phyloP scores from a whole-genome alignment of 2,329 filamentous ascomycete species.

The Sphaerulina vaccinii region DNA sequence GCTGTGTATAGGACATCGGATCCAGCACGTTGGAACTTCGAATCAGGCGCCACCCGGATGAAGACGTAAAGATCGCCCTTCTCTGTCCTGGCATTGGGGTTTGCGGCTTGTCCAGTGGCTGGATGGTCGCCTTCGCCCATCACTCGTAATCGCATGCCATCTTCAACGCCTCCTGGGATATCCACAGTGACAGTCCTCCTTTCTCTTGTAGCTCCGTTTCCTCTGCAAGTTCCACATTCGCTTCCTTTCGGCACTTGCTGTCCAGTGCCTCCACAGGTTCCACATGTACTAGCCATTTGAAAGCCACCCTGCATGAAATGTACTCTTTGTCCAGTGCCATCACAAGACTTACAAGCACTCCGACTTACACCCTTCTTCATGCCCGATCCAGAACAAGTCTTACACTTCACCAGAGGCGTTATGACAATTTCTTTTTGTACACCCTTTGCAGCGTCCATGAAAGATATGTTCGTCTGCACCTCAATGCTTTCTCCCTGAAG shows the following conservation, averaged over 20 bases:
- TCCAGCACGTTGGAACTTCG: slow-evolving; percentile 82
- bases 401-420: slow-evolving; percentile 76
- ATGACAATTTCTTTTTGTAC: slow-evolving; percentile 84
- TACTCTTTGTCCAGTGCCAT: slow-evolving; percentile 81
- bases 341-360: slow-evolving; percentile 73
- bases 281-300: slow-evolving; percentile 91
- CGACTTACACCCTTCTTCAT: slow-evolving; percentile 77
- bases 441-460: slow-evolving; percentile 94
- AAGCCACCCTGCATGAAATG: slow-evolving; percentile 91
- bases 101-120: slow-evolving; percentile 66
- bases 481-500: slow-evolving; percentile 95
- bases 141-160: slow-evolving; percentile 88
- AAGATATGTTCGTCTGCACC: slow-evolving; percentile 86
- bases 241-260: slow-evolving; percentile 72
- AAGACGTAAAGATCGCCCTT: slow-evolving; percentile 89
- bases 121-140: slow-evolving; percentile 85
- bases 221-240: slow-evolving; percentile 76
- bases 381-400: slow-evolving; percentile 78
- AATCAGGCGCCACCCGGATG: slow-evolving; percentile 83
- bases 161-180: slow-evolving; percentile 92
- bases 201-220: slow-evolving; percentile 81
- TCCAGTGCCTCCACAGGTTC: slow-evolving; percentile 76
- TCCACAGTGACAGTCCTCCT: slow-evolving; percentile 81
- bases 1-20: slow-evolving; percentile 93
- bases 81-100: slow-evolving; percentile 62